Conservation (phyloP, 495 filamentous ascomycete genomes). For the Viridothelium virens region DNA sequence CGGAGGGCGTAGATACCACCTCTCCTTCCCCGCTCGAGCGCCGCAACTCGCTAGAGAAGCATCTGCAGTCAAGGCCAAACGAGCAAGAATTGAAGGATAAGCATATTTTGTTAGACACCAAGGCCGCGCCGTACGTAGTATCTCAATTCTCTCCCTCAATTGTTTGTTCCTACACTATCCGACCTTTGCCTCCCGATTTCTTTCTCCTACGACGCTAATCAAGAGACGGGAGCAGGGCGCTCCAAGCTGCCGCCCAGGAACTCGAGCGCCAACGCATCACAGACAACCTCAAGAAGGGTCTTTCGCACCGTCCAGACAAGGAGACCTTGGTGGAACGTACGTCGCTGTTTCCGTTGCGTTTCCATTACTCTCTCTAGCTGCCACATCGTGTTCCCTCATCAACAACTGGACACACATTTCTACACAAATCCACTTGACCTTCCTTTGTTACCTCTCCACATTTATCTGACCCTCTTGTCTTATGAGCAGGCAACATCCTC, state of each 20-base stretch:
- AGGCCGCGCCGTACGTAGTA: slow-evolving; percentile 53
- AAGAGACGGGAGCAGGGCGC: slow-evolving; percentile 38
- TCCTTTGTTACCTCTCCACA: slow-evolving; percentile 13
- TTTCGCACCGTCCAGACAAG: slow-evolving; percentile 56
- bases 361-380: slow-evolving; percentile 8
- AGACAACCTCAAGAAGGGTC: slow-evolving; percentile 59
- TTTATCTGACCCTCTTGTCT: background rate
- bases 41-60: slow-evolving; percentile 83
- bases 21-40: slow-evolving; percentile 67
- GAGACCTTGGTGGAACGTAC: slow-evolving; percentile 67
- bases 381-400: background rate
- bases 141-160: slow-evolving; percentile 5
- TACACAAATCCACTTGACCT: background rate
- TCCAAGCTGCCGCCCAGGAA: slow-evolving; percentile 54
- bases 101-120: slow-evolving; percentile 66
- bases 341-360: slow-evolving; percentile 25
- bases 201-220: background rate
- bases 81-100: slow-evolving; percentile 69
- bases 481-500: slow-evolving; percentile 64
- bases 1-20: slow-evolving; percentile 43
- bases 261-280: slow-evolving; percentile 57
- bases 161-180: background rate
- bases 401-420: background rate
- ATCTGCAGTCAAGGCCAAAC: slow-evolving; percentile 71
- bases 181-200: background rate